These are phyloP conservation scores for Botrytis galanthina DNA, from an alignment of 2,329 filamentous ascomycete genomes.

Conservation along the genomic window DNA sequence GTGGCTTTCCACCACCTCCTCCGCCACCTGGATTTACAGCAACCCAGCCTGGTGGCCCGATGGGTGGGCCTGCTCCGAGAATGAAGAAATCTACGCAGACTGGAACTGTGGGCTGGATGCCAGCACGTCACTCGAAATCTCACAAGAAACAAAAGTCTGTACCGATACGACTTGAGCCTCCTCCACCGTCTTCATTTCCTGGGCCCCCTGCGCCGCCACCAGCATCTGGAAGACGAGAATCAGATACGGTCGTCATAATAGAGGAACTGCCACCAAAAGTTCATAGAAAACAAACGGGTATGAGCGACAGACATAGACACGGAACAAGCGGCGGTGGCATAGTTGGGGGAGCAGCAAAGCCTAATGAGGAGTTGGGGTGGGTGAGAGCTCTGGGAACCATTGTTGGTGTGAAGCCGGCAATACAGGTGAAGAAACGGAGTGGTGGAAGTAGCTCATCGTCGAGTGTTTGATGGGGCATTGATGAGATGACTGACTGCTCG, in stretches of 20 bases:
- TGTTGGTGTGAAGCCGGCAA: conserved; percentile 4
- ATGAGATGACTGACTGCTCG: background rate
- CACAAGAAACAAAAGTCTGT: background rate
- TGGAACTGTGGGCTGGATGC: background rate
- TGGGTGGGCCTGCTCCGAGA: background rate
- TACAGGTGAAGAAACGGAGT: background rate
- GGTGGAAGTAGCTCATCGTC: background rate
- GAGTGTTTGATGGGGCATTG: background rate
- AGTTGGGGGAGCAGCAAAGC: background rate
- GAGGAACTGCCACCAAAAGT: background rate
- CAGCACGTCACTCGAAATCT: background rate
- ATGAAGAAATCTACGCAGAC: background rate
- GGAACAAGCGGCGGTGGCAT: background rate
- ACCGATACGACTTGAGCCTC: background rate
- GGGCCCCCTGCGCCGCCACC: background rate
- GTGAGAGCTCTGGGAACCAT: conserved; percentile 6
- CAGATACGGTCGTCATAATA: background rate
- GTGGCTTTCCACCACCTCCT: background rate
- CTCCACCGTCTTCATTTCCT: background rate
- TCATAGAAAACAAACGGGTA: background rate
- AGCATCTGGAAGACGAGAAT: background rate
- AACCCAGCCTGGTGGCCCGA: background rate
- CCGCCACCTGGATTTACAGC: background rate
- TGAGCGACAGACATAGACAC: background rate
- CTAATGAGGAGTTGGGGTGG: conserved; percentile 13